A percentile compares a stretch with the other conserved stretches of the same genome.
phyloP scores from a whole-genome alignment of 176 grass and related monocot species.

The Tuctoria greenei region DNA sequence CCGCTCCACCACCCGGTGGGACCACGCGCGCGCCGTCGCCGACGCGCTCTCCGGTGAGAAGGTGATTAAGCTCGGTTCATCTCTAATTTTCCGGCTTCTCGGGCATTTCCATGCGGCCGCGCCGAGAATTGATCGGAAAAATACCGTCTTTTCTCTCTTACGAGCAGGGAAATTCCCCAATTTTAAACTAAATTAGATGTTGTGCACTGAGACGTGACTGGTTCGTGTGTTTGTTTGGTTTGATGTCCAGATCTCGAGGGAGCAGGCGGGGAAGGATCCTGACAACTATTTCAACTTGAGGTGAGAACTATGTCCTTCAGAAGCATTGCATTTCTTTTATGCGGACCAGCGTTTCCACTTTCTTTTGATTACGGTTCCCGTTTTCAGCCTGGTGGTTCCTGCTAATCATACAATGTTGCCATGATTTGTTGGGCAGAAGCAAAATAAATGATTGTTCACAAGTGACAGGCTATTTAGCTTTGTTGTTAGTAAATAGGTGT shows the following conservation, averaged over 20 bases:
- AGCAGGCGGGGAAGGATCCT: slow-evolving; percentile 89
- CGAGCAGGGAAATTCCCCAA: neutral
- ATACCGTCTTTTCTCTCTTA: neutral
- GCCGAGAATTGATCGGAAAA: neutral
- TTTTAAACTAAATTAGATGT: neutral
- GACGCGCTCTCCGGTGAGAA: slow-evolving; percentile 85
- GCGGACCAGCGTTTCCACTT: neutral
- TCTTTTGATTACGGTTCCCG: too few relatives aligned
- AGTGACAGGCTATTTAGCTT: slow-evolving; percentile 7
- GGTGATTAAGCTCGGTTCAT: slow-evolving; percentile 20
- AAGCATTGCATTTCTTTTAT: slow-evolving; percentile 9
- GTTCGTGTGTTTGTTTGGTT: slow-evolving; percentile 12
- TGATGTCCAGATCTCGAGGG: slow-evolving; percentile 79
- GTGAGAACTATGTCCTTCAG: slow-evolving; percentile 35
- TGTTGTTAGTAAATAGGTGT: neutral
- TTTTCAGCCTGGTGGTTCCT: too few relatives aligned
- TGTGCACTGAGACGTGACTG: slow-evolving; percentile 3
- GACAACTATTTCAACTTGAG: slow-evolving; percentile 90
- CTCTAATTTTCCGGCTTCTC: neutral
- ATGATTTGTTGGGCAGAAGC: neutral
- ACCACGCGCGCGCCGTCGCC: slow-evolving; percentile 77
- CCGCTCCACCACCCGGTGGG: slow-evolving; percentile 93
- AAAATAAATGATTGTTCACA: neutral
- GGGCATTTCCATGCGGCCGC: neutral
- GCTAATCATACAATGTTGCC: neutral